These are phyloP conservation scores for Wickerhamiella allomyrinae DNA, from an alignment of 805 yeast species.

Conservation along the genomic window DNA sequence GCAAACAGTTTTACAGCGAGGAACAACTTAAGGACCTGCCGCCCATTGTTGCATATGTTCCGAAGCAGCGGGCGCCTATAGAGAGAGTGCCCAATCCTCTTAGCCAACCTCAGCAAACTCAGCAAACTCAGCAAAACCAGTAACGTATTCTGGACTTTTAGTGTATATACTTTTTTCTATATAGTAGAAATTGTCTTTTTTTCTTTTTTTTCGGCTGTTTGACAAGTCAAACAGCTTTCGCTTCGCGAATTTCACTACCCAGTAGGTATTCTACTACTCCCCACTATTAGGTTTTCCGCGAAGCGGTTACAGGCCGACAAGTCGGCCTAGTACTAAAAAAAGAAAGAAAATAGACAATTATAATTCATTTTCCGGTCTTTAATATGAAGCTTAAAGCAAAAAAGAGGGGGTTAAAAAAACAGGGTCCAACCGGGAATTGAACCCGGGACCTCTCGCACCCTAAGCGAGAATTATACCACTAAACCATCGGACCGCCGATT, in stretches of 20 bases:
- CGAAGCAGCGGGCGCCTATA: slow-evolving; percentile 10
- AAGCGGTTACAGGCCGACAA: too few species aligned
- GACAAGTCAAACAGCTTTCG: too few species aligned
- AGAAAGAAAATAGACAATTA: too few species aligned
- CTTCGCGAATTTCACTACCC: too few species aligned
- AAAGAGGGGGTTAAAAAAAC: slow-evolving; percentile 3
- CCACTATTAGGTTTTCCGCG: too few species aligned
- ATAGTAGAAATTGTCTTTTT: too few species aligned
- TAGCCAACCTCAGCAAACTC: neutral
- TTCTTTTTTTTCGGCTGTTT: too few species aligned
- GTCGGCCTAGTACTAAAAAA: too few species aligned
- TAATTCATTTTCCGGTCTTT: too few species aligned
- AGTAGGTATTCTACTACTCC: too few species aligned
- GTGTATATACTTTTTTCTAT: too few species aligned
- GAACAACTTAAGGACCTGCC: slow-evolving; percentile 3
- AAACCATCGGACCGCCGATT: slow-evolving; percentile 17
- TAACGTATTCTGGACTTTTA: too few species aligned
- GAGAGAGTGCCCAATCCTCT: slow-evolving; percentile 9
- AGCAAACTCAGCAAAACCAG: neutral
- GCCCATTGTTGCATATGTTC: slow-evolving; percentile 18
- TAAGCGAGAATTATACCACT: slow-evolving; percentile 17
- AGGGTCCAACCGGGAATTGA: slow-evolving; percentile 17
- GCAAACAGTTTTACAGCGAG: slow-evolving; percentile 25
- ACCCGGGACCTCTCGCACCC: slow-evolving; percentile 18
- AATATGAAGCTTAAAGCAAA: neutral